Evolutionary conservation across 345 rosid genomes (phyloP).

Genomic region (Bruguiera parviflora): DNA sequence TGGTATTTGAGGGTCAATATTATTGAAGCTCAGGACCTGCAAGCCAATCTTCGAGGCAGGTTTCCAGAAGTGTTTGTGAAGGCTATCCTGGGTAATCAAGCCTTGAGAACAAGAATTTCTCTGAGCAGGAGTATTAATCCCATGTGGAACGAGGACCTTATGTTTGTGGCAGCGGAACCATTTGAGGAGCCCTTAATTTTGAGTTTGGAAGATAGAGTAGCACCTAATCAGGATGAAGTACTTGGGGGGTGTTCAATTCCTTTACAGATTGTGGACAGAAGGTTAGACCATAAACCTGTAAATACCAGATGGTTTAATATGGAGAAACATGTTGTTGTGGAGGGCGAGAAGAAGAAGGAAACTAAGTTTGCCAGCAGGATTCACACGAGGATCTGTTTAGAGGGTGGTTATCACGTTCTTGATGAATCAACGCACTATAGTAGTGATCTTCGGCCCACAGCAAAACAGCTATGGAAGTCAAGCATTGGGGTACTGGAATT

Average conservation of each 20-base stretch:
- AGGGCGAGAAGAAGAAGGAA: slow-evolving; percentile 68
- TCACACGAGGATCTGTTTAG: slow-evolving; percentile 51
- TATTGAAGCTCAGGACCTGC: slow-evolving; percentile 81
- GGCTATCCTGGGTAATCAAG: slow-evolving; percentile 62
- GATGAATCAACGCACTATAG: slow-evolving; percentile 96
- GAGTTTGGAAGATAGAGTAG: slow-evolving; percentile 68
- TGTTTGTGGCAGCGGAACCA: slow-evolving; percentile 93
- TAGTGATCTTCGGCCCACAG: slow-evolving; percentile 90
- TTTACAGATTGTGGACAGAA: slow-evolving; percentile 44
- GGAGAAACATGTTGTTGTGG: slow-evolving; percentile 43
- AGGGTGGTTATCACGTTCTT: slow-evolving; percentile 92
- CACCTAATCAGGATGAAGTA: slow-evolving; percentile 69
- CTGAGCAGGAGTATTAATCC: slow-evolving; percentile 57
- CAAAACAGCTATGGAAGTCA: slow-evolving; percentile 69
- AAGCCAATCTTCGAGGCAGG: slow-evolving; percentile 60
- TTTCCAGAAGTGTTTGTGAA: slow-evolving; percentile 57
- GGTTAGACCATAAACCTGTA: slow-evolving; percentile 59
- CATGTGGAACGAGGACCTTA: slow-evolving; percentile 72
- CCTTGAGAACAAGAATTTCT: slow-evolving; percentile 44
- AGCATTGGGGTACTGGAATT: slow-evolving; percentile 78
- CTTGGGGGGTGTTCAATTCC: slow-evolving; percentile 56
- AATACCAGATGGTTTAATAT: slow-evolving; percentile 79
- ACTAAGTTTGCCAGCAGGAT: slow-evolving; percentile 86
- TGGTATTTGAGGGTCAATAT: slow-evolving; percentile 80
- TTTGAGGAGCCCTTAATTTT: slow-evolving; percentile 71